A percentile compares a stretch with the other conserved stretches of the same genome.
These are phyloP conservation scores for Vitis hybrid DNA, from an alignment of 177 flowering plant species.

Conservation along the genomic window DNA sequence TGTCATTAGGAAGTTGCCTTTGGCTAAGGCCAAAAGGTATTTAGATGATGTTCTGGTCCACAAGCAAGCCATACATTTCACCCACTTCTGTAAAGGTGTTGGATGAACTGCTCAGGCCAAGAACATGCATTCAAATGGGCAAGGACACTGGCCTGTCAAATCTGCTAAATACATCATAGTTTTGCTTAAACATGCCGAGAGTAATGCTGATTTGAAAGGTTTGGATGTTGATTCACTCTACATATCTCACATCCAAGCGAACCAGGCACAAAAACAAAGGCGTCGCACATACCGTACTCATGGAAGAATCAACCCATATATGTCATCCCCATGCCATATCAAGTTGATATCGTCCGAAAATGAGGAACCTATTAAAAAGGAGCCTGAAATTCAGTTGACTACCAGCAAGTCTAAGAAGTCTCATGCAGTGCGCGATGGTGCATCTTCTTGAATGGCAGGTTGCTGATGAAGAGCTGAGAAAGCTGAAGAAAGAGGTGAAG, in stretches of 20 bases:
- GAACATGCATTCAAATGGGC: slow-evolving; percentile 86
- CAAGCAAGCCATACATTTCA: slow-evolving; percentile 91
- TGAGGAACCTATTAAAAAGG: slow-evolving; percentile 83
- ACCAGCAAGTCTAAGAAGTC: slow-evolving; percentile 52
- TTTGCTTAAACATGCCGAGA: slow-evolving; percentile 90
- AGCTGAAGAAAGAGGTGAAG: too few relatives aligned
- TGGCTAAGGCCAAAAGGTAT: slow-evolving; percentile 81
- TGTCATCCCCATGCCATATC: slow-evolving; percentile 92
- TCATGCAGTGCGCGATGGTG: slow-evolving; percentile 46
- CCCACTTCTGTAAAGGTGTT: slow-evolving; percentile 88
- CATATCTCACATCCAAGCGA: slow-evolving; percentile 85
- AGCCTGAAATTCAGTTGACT: slow-evolving; percentile 71
- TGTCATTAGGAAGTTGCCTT: slow-evolving; percentile 72
- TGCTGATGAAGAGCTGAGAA: neutral
- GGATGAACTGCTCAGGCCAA: slow-evolving; percentile 95
- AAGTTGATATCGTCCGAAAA: slow-evolving; percentile 84
- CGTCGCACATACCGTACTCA: slow-evolving; percentile 94
- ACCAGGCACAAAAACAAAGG: slow-evolving; percentile 91
- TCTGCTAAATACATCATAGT: slow-evolving; percentile 82
- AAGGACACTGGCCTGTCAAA: slow-evolving; percentile 92
- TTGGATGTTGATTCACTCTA: slow-evolving; percentile 82
- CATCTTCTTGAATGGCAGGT: slow-evolving; percentile 29
- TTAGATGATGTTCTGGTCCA: slow-evolving; percentile 86
- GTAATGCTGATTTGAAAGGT: slow-evolving; percentile 94
- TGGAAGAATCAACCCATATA: slow-evolving; percentile 90